These are phyloP conservation scores for Phialophora macrospora DNA, from an alignment of 2,329 filamentous ascomycete species.

Conservation along the genomic window DNA sequence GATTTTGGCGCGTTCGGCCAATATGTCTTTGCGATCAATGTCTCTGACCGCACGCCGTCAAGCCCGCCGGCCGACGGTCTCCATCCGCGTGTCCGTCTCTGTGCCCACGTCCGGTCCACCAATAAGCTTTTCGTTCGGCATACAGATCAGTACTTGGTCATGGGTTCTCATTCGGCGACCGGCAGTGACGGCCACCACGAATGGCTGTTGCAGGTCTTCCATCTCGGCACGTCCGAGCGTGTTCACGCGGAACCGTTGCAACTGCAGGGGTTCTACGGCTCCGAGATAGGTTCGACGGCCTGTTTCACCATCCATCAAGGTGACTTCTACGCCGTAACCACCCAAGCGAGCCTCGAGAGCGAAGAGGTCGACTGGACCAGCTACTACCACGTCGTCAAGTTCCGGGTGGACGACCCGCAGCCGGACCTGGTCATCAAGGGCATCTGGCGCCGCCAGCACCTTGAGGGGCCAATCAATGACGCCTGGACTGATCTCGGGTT, in stretches of 20 bases:
- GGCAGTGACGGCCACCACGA: constrained; percentile 61
- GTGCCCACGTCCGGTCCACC: constrained; percentile 51
- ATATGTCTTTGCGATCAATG: constrained; percentile 61
- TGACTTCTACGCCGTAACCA: constrained; percentile 73
- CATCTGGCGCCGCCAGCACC: constrained; percentile 33
- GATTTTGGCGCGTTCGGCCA: constrained; percentile 50
- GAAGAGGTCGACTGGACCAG: constrained; percentile 70
- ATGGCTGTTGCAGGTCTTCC: constrained; percentile 66
- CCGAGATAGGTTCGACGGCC: constrained; percentile 69
- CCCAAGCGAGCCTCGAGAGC: constrained; percentile 64
- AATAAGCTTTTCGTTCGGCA: constrained; percentile 71
- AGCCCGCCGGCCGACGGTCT: constrained; percentile 8
- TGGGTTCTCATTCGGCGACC: constrained; percentile 65
- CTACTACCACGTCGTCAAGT: constrained; percentile 70
- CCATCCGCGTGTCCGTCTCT: constrained; percentile 49
- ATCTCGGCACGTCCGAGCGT: constrained; percentile 52
- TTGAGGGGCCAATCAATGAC: constrained; percentile 62
- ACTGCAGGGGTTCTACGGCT: constrained; percentile 64
- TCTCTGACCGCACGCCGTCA: constrained; percentile 38
- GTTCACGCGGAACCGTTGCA: constrained; percentile 54
- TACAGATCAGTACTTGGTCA: constrained; percentile 65
- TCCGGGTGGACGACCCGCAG: constrained; percentile 56
- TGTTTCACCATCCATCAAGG: constrained; percentile 72
- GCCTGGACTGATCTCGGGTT: constrained; percentile 72
- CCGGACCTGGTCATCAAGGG: constrained; percentile 42